Conservation (phyloP, 208 protist species). For the Crithidia fasciculata region DNA sequence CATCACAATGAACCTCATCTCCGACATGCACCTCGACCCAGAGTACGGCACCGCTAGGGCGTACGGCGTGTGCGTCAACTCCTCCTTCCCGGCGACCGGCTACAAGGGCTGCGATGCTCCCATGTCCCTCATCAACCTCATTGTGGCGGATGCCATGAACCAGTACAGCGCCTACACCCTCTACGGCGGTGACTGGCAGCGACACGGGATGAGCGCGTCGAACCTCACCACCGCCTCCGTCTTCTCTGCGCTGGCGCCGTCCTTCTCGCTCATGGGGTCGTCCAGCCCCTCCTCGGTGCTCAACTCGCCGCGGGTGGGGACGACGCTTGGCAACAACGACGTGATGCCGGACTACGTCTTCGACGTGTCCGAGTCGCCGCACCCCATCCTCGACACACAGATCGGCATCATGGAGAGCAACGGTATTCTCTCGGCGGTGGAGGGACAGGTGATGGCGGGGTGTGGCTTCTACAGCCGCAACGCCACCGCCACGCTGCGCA, state of each 20-base stretch:
- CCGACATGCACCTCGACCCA: constrained; percentile 83
- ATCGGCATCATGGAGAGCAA: constrained; percentile 31
- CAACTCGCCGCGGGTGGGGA: constrained; percentile 8
- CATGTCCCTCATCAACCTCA: constrained; percentile 42
- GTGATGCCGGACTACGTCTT: constrained; percentile 76
- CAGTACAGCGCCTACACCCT: constrained; percentile 44
- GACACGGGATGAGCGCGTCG: constrained; percentile 52
- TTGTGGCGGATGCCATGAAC: constrained; percentile 39
- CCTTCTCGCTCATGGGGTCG: constrained; percentile 13
- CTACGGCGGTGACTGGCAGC: constrained; percentile 73
- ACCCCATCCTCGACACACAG: constrained; percentile 34
- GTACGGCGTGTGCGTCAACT: constrained; percentile 38
- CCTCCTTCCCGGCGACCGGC: constrained; percentile 32
- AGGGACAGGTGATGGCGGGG: constrained; percentile 38
- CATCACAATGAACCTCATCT: constrained; percentile 54
- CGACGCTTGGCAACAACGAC: constrained; percentile 82
- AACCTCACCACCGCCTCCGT: constrained; percentile 26
- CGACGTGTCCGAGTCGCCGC: constrained; percentile 26
- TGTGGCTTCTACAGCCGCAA: constrained; percentile 70
- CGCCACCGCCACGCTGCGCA: constrained; percentile 28
- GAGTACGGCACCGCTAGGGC: constrained; percentile 50
- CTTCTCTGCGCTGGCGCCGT: constrained; percentile 23
- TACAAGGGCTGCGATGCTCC: constrained; percentile 59
- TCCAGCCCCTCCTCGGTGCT: neutral
- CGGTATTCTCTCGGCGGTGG: constrained; percentile 32